These are phyloP conservation scores for Vicia villosa DNA, from an alignment of 306 rosid genomes.

Conservation along the genomic window DNA sequence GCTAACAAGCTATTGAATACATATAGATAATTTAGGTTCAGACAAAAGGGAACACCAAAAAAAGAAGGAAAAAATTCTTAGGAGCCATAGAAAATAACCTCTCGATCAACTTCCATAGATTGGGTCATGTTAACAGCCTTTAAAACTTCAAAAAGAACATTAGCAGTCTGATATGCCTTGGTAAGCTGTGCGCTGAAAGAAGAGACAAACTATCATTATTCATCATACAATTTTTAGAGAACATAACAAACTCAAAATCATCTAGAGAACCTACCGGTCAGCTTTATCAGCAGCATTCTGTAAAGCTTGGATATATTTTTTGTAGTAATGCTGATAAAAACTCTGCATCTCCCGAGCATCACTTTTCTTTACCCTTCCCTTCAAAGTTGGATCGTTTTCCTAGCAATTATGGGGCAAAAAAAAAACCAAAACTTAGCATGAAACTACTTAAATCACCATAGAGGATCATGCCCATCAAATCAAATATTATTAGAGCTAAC, in stretches of 20 bases:
- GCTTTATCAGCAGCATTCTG: conserved; percentile 90
- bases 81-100: conserved; percentile 52
- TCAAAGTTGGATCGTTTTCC: conserved; percentile 98
- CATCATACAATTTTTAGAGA: conserved; percentile 10
- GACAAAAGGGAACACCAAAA: conserved; percentile 20
- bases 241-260: conserved; percentile 2
- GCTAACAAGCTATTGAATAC: conserved; percentile 15
- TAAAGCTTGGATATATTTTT: conserved; percentile 87
- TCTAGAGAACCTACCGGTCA: conserved; percentile 62
- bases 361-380: conserved; percentile 89
- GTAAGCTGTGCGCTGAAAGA: conserved; percentile 84
- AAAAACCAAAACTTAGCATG: conserved; percentile 17
- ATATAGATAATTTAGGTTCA: conserved; percentile 15
- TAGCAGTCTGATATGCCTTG: conserved; percentile 91
- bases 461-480: neutral
- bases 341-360: conserved; percentile 99
- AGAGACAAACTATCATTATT: conserved; percentile 8
- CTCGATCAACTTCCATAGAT: conserved; percentile 96
- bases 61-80: neutral
- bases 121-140: conserved; percentile 96
- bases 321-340: conserved; percentile 90
- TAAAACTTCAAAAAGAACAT: conserved; percentile 96
- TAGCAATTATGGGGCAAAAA: conserved; percentile 32
- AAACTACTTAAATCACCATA: neutral
- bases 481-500: neutral